These are phyloP conservation scores for Blastobotrys americana DNA, from an alignment of 805 yeast genomes.

Conservation along the genomic window DNA sequence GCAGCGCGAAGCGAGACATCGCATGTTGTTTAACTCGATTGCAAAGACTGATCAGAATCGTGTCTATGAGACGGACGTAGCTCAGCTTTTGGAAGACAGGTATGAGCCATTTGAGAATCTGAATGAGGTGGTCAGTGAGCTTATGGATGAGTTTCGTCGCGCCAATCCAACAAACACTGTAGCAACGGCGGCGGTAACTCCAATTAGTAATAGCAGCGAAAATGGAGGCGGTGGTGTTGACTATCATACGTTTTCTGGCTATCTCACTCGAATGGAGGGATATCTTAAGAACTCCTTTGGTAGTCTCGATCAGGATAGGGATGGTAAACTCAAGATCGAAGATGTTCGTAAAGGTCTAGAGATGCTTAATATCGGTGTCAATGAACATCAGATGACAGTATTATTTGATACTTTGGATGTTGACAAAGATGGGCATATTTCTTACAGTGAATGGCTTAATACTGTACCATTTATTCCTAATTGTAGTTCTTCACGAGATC, in stretches of 20 bases:
- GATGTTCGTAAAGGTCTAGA: slow-evolving; percentile 65
- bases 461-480: slow-evolving; percentile 79
- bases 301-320: slow-evolving; percentile 61
- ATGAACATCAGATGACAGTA: slow-evolving; percentile 44
- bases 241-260: slow-evolving; percentile 57
- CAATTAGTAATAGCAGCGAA: no score
- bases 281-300: slow-evolving; percentile 65
- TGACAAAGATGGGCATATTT: slow-evolving; percentile 57
- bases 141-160: slow-evolving; percentile 21
- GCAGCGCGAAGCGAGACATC: slow-evolving; percentile 33
- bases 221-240: slow-evolving; percentile 40
- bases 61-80: slow-evolving; percentile 33
- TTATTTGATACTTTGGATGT: slow-evolving; percentile 51
- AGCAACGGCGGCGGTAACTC: slow-evolving; percentile 30
- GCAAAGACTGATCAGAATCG: slow-evolving; percentile 37
- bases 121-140: slow-evolving; percentile 48
- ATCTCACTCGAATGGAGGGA: slow-evolving; percentile 58
- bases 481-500: slow-evolving; percentile 37
- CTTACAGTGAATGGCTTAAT: slow-evolving; percentile 81
- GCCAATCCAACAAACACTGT: background rate
- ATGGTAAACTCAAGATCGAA: slow-evolving; percentile 56
- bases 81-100: slow-evolving; percentile 14
- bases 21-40: slow-evolving; percentile 37
- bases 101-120: slow-evolving; percentile 34
- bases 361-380: slow-evolving; percentile 46